Evolutionary conservation across 208 protist species (phyloP).

Genomic region (Trichomonas vaginalis): DNA sequence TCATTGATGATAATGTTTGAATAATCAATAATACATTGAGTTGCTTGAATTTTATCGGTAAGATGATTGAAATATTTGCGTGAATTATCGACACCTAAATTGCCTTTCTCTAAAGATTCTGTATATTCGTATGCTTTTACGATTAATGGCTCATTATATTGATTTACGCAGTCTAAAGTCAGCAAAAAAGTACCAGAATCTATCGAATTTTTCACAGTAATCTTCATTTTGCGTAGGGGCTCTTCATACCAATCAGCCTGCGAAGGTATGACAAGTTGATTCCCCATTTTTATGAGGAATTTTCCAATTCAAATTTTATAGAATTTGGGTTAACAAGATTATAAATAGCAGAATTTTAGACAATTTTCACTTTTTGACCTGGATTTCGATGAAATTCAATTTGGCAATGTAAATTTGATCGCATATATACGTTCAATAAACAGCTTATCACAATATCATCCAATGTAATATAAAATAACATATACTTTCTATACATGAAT

Average conservation of each 20-base stretch:
- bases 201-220: not conserved
- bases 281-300: constrained; percentile 1
- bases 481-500: no score
- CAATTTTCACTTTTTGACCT: no score
- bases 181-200: constrained; percentile 3
- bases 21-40: not conserved
- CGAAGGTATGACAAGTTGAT: not conserved
- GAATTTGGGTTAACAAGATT: no score
- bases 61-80: not conserved
- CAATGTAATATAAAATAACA: no score
- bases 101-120: not conserved
- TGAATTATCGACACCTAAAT: not conserved
- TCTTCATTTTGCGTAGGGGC: not conserved
- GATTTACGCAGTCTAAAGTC: not conserved
- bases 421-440: no score
- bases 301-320: no score
- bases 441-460: no score
- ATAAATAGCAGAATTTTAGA: no score
- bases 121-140: not conserved
- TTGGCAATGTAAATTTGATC: no score
- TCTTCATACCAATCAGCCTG: not conserved
- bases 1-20: not conserved
- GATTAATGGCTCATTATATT: not conserved
- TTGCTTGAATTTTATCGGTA: not conserved
- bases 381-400: no score